A percentile compares a stretch with the other conserved stretches of the same genome.
Evolutionary conservation across 495 filamentous ascomycete genomes (phyloP).

Genomic region (Chaetomium tenue): DNA sequence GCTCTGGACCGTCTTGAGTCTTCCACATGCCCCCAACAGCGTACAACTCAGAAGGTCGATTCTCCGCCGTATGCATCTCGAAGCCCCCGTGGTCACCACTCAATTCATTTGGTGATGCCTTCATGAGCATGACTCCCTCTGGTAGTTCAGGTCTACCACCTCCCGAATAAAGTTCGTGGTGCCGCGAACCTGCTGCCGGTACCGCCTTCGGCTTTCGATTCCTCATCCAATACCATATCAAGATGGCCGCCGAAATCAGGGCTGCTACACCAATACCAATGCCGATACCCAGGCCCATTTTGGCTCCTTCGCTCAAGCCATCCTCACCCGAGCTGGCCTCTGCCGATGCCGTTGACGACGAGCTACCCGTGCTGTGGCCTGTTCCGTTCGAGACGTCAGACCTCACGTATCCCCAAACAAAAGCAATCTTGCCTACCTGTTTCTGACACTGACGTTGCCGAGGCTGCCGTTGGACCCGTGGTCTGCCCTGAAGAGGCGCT

Average conservation of each 20-base stretch:
- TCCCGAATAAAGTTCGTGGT: too few species aligned
- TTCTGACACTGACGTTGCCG: too few species aligned
- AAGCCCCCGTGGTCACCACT: background rate
- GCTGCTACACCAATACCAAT: constrained; percentile 2
- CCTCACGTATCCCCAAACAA: too few species aligned
- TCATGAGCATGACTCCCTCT: too few species aligned
- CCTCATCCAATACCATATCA: background rate
- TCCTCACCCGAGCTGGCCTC: background rate
- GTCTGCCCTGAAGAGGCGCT: too few species aligned
- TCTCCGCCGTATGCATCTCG: background rate
- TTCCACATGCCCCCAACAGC: too few species aligned
- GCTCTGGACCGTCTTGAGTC: too few species aligned
- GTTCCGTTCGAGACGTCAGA: background rate
- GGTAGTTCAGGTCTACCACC: too few species aligned
- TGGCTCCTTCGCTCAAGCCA: background rate
- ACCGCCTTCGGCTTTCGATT: background rate
- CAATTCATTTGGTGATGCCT: background rate
- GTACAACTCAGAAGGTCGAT: background rate
- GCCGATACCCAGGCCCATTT: constrained; percentile 10
- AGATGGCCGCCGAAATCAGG: background rate
- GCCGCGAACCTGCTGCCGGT: too few species aligned
- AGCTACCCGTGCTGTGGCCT: too few species aligned
- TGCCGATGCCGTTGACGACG: background rate
- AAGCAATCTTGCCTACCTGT: too few species aligned
- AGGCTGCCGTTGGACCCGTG: background rate